Evolutionary conservation across 148 eudicot species (phyloP).

Genomic region (Tetragonia tetragonoides): DNA sequence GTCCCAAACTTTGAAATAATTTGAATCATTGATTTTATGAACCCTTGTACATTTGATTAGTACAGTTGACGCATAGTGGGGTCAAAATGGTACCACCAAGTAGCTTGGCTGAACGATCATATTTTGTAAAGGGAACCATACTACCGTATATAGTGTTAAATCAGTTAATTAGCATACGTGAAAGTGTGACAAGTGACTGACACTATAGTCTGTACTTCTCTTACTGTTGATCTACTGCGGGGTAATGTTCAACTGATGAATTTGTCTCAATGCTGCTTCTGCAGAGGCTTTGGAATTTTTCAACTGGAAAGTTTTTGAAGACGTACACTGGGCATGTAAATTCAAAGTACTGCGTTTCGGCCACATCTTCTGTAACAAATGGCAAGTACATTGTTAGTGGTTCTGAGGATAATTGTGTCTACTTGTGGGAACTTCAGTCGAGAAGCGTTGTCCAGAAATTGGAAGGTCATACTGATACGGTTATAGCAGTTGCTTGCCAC

Average conservation of each 20-base stretch:
- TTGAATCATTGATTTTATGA: background rate
- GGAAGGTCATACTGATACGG: slow-evolving; percentile 93
- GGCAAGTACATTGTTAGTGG: slow-evolving; percentile 94
- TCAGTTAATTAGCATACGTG: too few relatives aligned
- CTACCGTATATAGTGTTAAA: background rate
- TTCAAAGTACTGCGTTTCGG: slow-evolving; percentile 81
- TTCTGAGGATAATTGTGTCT: slow-evolving; percentile 85
- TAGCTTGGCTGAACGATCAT: background rate
- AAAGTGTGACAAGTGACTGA: too few relatives aligned
- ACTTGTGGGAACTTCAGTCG: slow-evolving; percentile 90
- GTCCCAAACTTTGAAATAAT: background rate
- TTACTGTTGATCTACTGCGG: background rate
- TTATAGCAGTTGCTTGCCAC: slow-evolving; percentile 80
- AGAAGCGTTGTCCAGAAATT: slow-evolving; percentile 81
- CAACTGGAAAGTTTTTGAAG: slow-evolving; percentile 86
- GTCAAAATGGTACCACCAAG: background rate
- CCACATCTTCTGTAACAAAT: slow-evolving; percentile 77
- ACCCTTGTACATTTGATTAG: background rate
- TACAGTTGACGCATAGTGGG: background rate
- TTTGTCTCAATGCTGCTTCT: slow-evolving; percentile 15
- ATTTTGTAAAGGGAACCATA: background rate
- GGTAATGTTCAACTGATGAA: background rate
- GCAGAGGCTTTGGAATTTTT: slow-evolving; percentile 92
- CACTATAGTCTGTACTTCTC: background rate
- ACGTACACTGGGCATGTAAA: slow-evolving; percentile 84